Evolutionary conservation across 2,329 filamentous ascomycete species (phyloP), one percentile per base, ranked within the genome.

Genomic region (Curvularia sp.): DNA sequence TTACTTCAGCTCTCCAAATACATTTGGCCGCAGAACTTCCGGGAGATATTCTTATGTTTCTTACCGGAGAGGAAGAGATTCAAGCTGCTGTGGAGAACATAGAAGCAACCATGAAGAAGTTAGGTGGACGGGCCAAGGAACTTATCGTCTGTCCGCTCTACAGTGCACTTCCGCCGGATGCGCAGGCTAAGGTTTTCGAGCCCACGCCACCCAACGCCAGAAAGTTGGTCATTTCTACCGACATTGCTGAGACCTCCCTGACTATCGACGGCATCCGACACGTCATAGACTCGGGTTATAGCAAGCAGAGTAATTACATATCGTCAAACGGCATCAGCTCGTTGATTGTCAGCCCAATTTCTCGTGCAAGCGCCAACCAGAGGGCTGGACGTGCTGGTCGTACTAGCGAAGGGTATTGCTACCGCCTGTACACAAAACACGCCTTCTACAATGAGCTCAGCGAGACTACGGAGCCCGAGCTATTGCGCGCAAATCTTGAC

Each of bases 251-350:
- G 77, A 99, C 95, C 0, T 93, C 88, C 81, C 80, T 99, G 71
- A 99, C 95, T 0, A 97, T 99, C 57, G 93, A 98, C 74, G 94
- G 93, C 15, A 96, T 98, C 59, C 90, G 94, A 8, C 97, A 96
- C 74, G 95, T 98, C 34, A 96, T 98, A 59, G 95, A 99, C 68
- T 91, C 91, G 0, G 95, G 95, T 0, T 96, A 96, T 64, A 92
- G 95, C 62, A 99, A 99, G 76, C 92, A 98, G 73, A 46, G 27
- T 12, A 38, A 93, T 1, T 98, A 94, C 80, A 96, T 97, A 62
- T 90, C 93, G 0, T 87, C 90, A 1, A 96, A 92, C 0, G 93
- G 93, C 54, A 96, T 98, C 90, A 93, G 94, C 27, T 93, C 91
- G 38, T 80, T 99, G 12, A 90, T 96, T 0, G 92, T 96, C 1